Evolutionary conservation across 2,329 filamentous ascomycete species (phyloP).

Genomic region (Fusarium nisikadoi): DNA sequence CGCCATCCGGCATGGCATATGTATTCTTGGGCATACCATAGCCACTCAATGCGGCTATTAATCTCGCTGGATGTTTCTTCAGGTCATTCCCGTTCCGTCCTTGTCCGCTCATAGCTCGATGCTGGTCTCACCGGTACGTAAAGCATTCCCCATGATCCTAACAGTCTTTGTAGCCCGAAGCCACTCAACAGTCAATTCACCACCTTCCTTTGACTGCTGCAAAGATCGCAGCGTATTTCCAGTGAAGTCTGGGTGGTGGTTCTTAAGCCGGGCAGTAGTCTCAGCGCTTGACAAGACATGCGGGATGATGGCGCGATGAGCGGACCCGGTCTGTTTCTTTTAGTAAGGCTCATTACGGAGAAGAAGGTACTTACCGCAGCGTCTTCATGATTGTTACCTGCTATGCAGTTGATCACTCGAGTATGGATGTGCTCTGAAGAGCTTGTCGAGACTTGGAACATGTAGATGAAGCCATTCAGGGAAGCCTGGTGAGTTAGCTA

Average conservation of each 20-base stretch:
- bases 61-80: accelerated
- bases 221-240: not conserved
- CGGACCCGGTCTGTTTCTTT: not conserved
- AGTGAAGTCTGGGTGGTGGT: not conserved
- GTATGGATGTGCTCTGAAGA: constrained; percentile 3
- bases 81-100: accelerated
- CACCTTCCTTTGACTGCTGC: constrained; percentile 13
- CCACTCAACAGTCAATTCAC: constrained; percentile 8
- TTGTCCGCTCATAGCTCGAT: not conserved
- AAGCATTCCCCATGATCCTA: constrained; percentile 4
- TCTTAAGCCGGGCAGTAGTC: not conserved
- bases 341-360: accelerated
- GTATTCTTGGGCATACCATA: not conserved
- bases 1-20: accelerated
- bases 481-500: not conserved
- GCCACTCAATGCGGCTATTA: not conserved
- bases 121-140: not conserved
- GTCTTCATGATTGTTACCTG: not conserved
- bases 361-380: not conserved
- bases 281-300: not conserved
- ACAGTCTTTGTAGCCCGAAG: not conserved
- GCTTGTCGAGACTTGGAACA: not conserved
- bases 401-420: not conserved
- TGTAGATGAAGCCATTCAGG: not conserved
- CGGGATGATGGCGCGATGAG: constrained; percentile 6